Evolutionary conservation across 768 basidiomycete genomes (phyloP).

Genomic region (Cystobasidium onofrii): DNA sequence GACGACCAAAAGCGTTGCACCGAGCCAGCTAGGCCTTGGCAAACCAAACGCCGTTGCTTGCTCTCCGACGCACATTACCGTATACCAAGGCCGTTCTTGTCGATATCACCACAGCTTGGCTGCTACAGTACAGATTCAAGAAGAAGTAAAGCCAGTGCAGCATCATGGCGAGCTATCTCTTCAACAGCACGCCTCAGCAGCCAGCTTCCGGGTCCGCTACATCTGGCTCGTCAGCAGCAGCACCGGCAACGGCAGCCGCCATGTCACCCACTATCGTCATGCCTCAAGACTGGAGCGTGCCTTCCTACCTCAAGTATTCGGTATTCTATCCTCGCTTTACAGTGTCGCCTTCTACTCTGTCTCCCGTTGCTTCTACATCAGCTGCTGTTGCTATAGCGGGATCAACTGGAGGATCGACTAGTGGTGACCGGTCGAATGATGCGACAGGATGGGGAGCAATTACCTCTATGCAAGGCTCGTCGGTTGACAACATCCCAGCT

Average conservation of each 20-base stretch:
- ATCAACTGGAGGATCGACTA: not conserved
- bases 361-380: not conserved
- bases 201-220: not conserved
- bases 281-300: slow-evolving; percentile 9
- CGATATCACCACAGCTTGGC: too few relatives aligned
- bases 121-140: not conserved
- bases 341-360: not conserved
- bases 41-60: too few relatives aligned
- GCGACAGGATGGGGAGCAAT: not conserved
- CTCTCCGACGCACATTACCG: too few relatives aligned
- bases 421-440: not conserved
- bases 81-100: too few relatives aligned
- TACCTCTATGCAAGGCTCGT: not conserved
- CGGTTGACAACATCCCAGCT: not conserved
- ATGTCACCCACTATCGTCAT: slow-evolving; percentile 8
- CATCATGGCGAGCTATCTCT: not conserved
- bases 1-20: too few relatives aligned
- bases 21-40: too few relatives aligned
- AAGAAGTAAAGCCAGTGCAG: not conserved
- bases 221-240: not conserved
- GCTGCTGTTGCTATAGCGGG: not conserved
- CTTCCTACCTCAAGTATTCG: slow-evolving; percentile 7
- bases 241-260: not conserved
- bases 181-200: not conserved
- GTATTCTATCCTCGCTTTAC: slow-evolving; percentile 12